Conservation (phyloP, 345 rosid species). For the Moringa oleifera region DNA sequence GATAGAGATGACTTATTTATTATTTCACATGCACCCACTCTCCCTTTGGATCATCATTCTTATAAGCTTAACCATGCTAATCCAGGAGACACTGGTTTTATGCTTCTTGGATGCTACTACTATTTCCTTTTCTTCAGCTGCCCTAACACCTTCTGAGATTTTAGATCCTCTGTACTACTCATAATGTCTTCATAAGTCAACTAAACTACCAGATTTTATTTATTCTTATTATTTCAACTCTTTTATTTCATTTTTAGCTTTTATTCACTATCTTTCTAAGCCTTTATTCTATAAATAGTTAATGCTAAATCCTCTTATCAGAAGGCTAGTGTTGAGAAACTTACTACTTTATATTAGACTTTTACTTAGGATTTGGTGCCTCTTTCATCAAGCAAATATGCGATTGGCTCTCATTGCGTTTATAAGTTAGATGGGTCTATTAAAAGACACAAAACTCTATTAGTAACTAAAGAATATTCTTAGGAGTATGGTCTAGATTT, state of each 20-base stretch:
- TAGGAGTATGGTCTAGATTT: background rate
- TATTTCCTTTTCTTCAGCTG: background rate
- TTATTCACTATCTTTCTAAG: background rate
- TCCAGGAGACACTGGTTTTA: background rate
- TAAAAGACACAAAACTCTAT: background rate
- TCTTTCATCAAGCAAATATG: too few species aligned
- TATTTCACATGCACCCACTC: too few species aligned
- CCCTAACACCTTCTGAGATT: background rate
- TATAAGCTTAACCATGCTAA: background rate
- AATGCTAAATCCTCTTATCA: background rate
- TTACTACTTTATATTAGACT: background rate
- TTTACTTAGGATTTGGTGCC: background rate
- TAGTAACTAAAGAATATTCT: background rate
- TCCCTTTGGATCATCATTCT: too few species aligned
- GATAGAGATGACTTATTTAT: too few species aligned
- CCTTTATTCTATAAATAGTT: background rate
- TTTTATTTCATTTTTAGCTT: too few species aligned
- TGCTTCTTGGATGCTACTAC: background rate
- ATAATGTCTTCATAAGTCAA: background rate
- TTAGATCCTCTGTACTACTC: background rate
- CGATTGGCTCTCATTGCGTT: background rate
- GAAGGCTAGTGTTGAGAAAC: background rate
- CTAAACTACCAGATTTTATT: background rate
- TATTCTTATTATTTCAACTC: too few species aligned
- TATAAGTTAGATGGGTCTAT: background rate